Evolutionary conservation across 257 asterid genomes (phyloP).

Genomic region (Solanum medicagineum): DNA sequence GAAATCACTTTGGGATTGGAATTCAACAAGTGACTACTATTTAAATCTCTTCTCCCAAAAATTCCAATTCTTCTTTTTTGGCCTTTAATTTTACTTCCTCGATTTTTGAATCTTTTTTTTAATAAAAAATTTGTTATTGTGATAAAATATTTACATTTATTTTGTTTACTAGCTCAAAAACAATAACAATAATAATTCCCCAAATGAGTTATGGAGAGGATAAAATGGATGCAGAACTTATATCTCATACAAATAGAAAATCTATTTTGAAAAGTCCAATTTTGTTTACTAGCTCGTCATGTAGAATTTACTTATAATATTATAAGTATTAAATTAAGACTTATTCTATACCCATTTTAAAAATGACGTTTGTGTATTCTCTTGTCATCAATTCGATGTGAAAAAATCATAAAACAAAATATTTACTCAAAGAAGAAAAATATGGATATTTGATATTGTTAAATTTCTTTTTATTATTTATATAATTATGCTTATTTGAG

Average conservation of each 20-base stretch:
- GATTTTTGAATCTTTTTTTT: not conserved
- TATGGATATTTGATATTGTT: too few species aligned
- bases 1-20: not conserved
- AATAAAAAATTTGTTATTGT: too few species aligned
- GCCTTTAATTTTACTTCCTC: not conserved
- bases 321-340: not conserved
- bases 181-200: too few species aligned
- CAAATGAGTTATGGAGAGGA: accelerated
- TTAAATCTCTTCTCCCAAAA: not conserved
- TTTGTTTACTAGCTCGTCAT: not conserved
- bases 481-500: not conserved
- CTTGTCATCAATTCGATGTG: not conserved
- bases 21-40: not conserved
- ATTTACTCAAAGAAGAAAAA: too few species aligned
- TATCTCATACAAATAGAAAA: too few species aligned
- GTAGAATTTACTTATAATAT: not conserved
- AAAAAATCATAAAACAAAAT: too few species aligned
- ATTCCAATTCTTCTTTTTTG: not conserved
- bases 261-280: too few species aligned
- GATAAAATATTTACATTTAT: too few species aligned
- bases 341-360: not conserved
- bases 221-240: too few species aligned
- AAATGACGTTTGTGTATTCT: not conserved
- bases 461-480: not conserved
- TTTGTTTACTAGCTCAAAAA: too few species aligned